Percentiles rank a stretch among this genome's conserved stretches.
Evolutionary conservation across 2,329 filamentous ascomycete genomes (phyloP).

Genomic region (Thelonectria rubi): DNA sequence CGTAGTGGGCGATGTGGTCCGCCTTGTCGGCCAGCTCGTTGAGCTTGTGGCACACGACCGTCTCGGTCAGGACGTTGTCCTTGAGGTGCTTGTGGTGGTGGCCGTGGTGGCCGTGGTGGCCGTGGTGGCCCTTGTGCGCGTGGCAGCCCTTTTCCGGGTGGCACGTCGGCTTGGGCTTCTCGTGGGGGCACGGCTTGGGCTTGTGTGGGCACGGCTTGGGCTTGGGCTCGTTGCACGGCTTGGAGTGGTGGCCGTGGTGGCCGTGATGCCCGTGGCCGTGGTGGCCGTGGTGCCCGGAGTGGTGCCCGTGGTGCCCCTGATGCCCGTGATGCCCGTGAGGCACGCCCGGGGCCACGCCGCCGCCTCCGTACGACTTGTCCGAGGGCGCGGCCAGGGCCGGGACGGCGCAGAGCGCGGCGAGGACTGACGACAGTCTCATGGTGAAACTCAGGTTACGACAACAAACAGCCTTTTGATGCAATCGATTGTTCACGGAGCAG

Average conservation of each 20-base stretch:
- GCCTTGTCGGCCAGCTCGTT: conserved; percentile 36
- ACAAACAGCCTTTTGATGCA: background rate
- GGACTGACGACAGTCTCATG: conserved; percentile 39
- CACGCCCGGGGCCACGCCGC: background rate
- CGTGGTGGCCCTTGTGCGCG: conserved; percentile 3
- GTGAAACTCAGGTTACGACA: background rate
- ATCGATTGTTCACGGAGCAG: background rate
- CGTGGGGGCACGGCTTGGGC: no score
- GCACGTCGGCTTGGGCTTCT: no score
- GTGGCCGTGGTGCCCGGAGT: background rate
- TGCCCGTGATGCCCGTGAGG: conserved; percentile 1
- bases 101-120: conserved; percentile 13
- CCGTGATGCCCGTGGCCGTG: conserved; percentile 5
- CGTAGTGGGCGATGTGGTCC: conserved; percentile 35
- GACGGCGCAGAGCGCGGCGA: conserved; percentile 35
- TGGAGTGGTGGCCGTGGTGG: conserved; percentile 16
- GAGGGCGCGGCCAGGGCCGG: conserved; percentile 26
- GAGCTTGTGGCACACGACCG: conserved; percentile 37
- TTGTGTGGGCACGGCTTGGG: no score
- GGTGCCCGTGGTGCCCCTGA: background rate
- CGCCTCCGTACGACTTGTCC: background rate
- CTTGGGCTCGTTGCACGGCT: conserved; percentile 8
- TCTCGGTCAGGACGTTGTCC: conserved; percentile 32
- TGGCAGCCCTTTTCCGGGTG: no score
- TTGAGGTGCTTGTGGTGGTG: conserved; percentile 5